A percentile compares a stretch with the other conserved stretches of the same genome.
phyloP scores from a whole-genome alignment of 306 rosid species.

The Rubus parviflorus region DNA sequence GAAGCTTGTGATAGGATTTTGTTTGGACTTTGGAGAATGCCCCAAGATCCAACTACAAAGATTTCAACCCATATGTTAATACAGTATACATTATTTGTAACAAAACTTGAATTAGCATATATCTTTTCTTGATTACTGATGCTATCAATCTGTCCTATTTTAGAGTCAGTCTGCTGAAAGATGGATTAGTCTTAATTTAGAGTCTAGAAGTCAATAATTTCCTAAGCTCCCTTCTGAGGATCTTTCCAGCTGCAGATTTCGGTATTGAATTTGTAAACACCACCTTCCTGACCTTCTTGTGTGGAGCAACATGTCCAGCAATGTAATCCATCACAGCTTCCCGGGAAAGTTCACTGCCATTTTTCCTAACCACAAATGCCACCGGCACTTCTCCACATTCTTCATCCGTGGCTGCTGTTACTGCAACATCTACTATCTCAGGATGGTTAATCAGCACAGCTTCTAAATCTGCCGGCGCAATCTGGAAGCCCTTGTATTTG shows the following conservation, averaged over 20 bases:
- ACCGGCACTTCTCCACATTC: slow-evolving; percentile 76
- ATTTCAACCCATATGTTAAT: too few relatives aligned
- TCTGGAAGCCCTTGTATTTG: slow-evolving; percentile 89
- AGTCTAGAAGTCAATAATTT: slow-evolving; percentile 53
- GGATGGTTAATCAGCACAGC: slow-evolving; percentile 43
- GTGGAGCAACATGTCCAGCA: slow-evolving; percentile 78
- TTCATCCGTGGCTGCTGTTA: slow-evolving; percentile 45
- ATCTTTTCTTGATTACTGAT: background rate
- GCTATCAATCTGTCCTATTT: background rate
- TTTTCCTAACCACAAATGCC: slow-evolving; percentile 69
- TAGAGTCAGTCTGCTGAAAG: background rate
- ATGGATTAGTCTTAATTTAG: slow-evolving; percentile 12
- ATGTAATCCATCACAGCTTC: slow-evolving; percentile 56
- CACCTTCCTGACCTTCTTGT: slow-evolving; percentile 76
- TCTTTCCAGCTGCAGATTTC: slow-evolving; percentile 77
- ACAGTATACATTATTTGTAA: too few relatives aligned
- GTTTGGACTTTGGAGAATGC: too few relatives aligned
- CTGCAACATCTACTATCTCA: slow-evolving; percentile 41
- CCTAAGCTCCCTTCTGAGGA: slow-evolving; percentile 58
- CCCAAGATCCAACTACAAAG: too few relatives aligned
- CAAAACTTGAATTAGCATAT: background rate
- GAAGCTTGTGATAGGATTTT: too few relatives aligned
- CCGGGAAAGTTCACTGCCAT: slow-evolving; percentile 49
- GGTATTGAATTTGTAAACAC: slow-evolving; percentile 67
- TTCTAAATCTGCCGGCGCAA: slow-evolving; percentile 54